These are phyloP conservation scores for Diaporthe sp. DNA, from an alignment of 2,329 filamentous ascomycete genomes.

Conservation along the genomic window DNA sequence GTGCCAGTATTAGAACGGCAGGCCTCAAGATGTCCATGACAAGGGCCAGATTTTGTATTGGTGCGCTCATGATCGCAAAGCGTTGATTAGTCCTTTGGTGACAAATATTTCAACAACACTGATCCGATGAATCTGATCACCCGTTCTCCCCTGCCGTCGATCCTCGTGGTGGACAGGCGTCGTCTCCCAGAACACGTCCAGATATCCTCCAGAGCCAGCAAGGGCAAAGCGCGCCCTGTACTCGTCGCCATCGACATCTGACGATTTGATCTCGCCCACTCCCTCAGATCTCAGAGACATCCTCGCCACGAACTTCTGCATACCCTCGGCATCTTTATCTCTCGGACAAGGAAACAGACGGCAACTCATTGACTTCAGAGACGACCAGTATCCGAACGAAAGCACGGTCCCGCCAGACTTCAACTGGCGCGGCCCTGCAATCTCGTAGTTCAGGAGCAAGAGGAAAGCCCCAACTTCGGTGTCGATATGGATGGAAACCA, in stretches of 20 bases:
- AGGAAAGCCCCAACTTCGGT: background rate
- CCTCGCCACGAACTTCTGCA: slow-evolving; percentile 3
- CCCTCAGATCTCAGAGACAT: background rate
- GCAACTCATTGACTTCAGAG: background rate
- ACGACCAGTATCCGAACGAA: slow-evolving; percentile 8
- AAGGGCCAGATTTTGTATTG: too few relatives aligned
- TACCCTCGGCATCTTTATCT: background rate
- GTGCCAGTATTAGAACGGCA: background rate
- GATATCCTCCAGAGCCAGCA: background rate
- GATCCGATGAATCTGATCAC: background rate
- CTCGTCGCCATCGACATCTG: background rate
- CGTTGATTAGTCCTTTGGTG: background rate
- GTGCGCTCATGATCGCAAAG: background rate
- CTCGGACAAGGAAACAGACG: background rate
- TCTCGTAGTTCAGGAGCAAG: background rate
- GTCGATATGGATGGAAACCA: slow-evolving; percentile 6
- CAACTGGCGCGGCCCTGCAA: background rate
- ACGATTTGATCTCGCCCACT: background rate
- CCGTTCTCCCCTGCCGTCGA: background rate
- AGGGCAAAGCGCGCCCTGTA: background rate
- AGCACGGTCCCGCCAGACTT: background rate
- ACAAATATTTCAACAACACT: slow-evolving; percentile 8
- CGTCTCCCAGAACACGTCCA: background rate
- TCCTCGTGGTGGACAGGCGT: background rate
- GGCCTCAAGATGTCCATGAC: background rate